phyloP scores from a whole-genome alignment of 2,329 filamentous ascomycete species.

The Stachybotrys echinatus region DNA sequence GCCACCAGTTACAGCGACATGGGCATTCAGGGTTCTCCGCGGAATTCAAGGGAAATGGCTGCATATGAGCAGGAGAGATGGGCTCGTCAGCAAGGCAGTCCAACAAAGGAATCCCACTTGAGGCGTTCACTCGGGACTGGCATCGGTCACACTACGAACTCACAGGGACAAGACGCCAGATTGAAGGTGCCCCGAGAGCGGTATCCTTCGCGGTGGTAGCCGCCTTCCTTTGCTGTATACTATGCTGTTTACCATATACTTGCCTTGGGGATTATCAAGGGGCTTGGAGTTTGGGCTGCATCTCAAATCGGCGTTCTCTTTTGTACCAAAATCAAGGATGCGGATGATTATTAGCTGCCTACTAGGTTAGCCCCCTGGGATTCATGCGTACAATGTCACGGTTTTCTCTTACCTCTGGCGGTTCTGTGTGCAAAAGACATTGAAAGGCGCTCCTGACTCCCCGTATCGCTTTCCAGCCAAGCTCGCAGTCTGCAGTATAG shows the following conservation, averaged over 20 bases:
- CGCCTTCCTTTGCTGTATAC: not conserved
- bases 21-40: slow-evolving; percentile 34
- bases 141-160: slow-evolving; percentile 23
- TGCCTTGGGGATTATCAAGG: slow-evolving; percentile 4
- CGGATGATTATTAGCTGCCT: no score
- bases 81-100: slow-evolving; percentile 32
- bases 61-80: slow-evolving; percentile 45
- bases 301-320: not conserved
- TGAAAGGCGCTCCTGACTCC: no score
- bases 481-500: no score
- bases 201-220: slow-evolving; percentile 29
- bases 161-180: slow-evolving; percentile 31
- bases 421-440: no score
- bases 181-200: slow-evolving; percentile 33
- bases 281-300: not conserved
- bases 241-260: slow-evolving; percentile 1
- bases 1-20: slow-evolving; percentile 57
- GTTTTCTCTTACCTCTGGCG: no score
- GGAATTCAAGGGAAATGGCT: slow-evolving; percentile 59
- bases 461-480: no score
- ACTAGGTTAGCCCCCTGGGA: no score
- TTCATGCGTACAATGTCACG: no score
- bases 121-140: slow-evolving; percentile 18
- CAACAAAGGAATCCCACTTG: slow-evolving; percentile 28
- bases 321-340: no score